Base-by-base conservation (phyloP, 2,329 filamentous ascomycete genomes). In the Cercospora brassicicola region DNA sequence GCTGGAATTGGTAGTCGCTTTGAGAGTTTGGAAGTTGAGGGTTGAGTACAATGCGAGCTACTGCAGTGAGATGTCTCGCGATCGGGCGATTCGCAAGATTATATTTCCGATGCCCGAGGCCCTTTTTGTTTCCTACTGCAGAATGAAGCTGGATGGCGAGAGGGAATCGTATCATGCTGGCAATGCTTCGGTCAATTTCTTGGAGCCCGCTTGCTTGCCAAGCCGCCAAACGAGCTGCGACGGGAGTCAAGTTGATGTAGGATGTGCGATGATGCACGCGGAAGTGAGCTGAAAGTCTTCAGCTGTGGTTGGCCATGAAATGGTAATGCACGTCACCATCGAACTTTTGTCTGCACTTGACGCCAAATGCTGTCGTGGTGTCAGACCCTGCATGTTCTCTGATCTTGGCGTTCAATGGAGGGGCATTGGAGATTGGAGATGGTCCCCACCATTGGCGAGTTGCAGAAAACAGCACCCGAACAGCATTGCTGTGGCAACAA, bases 1-100 rank as follows among this genome's bases (percentile, higher is more conserved):
- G 78, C 79, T 23, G 82, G 80, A 28, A 79, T 81, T 67, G 77
- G 79, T 10, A 83, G 81, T 75, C 78, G 81, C 4, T 83, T 77
- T 71, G 79, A 80, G 68, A 77, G 76, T 55, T 70, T 81, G 71
- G 69, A 33, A 23, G 64, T 67, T 0, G 68, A 70, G 28, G 30
- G 31, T 6, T 64, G 62, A 57, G 33, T 36, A 15, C 33, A 2
- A 3, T 15, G 11, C 11, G 33, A 36, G 33, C 11, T 13, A 36
- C 33, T n/a, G 26, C 8, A 36, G 23, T n/a, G 18, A n/a, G 2
- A 60, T 33, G 10, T 26, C 20, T 39, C 31, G 31, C 57, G 7
- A 31, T 11, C 48, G 48, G 48, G 42, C 9, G 42, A 48, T 48
- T 48, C 42, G 42, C 48, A 13, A 28, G 20, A 53, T 53, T 11